phyloP scores from a whole-genome alignment of 441 rosid species.

The Macaranga tanarius region DNA sequence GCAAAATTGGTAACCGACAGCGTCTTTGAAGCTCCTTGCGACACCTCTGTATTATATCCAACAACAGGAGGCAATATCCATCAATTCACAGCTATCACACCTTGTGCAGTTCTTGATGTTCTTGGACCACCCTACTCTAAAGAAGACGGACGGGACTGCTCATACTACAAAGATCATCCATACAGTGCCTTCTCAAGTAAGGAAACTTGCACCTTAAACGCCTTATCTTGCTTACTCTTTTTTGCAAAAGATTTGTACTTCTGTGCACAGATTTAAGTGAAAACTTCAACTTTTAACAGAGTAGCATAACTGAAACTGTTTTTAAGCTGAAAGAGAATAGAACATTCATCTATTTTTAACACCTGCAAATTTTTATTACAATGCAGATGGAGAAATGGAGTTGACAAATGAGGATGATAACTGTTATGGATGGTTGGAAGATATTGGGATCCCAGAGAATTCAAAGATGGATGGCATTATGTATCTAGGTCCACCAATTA shows the following conservation, averaged over 20 bases:
- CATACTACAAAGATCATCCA: slow-evolving; percentile 35
- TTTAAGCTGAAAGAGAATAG: neutral
- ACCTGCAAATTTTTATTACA: neutral
- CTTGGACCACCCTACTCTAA: slow-evolving; percentile 41
- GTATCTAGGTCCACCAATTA: slow-evolving; percentile 55
- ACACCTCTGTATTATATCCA: slow-evolving; percentile 40
- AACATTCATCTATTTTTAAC: neutral
- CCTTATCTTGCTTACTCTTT: neutral
- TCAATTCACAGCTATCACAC: slow-evolving; percentile 39
- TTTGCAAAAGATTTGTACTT: neutral
- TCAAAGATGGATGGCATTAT: slow-evolving; percentile 51
- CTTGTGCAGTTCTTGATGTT: slow-evolving; percentile 44
- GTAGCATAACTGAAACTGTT: neutral
- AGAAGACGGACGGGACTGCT: slow-evolving; percentile 42
- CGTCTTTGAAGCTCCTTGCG: slow-evolving; percentile 35
- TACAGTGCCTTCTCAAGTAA: slow-evolving; percentile 34
- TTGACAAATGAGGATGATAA: slow-evolving; percentile 29
- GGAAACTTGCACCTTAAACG: slow-evolving; percentile 1
- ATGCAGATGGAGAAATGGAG: slow-evolving; percentile 39
- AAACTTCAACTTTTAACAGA: neutral
- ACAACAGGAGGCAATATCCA: slow-evolving; percentile 52
- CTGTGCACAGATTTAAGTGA: neutral
- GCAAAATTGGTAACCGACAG: slow-evolving; percentile 38
- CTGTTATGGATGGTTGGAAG: slow-evolving; percentile 49
- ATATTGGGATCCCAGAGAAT: slow-evolving; percentile 49